Evolutionary conservation across 306 rosid genomes (phyloP).

Genomic region (Quercus ilex): DNA sequence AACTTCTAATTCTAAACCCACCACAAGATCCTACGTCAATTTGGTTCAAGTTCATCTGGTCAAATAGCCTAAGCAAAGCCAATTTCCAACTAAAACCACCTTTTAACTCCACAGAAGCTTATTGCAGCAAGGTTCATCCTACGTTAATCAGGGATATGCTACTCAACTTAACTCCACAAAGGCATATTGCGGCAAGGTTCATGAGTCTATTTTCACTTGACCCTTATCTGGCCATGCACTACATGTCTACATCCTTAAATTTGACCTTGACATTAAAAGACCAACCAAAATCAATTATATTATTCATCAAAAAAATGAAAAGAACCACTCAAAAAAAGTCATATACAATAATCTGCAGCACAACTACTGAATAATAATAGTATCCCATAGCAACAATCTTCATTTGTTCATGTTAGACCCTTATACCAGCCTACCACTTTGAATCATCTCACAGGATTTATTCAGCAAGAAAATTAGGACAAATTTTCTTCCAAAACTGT

Average conservation of each 20-base stretch:
- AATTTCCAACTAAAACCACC: not conserved
- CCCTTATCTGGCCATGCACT: not conserved
- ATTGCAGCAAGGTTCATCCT: not conserved
- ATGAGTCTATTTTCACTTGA: not conserved
- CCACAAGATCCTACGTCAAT: too few species aligned
- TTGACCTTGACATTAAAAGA: not conserved
- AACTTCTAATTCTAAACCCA: too few species aligned
- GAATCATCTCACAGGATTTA: not conserved
- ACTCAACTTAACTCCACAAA: not conserved
- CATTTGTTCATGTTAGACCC: not conserved
- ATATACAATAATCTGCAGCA: not conserved
- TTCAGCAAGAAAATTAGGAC: not conserved
- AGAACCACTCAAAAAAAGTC: too few species aligned
- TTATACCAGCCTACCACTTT: not conserved
- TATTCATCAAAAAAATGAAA: too few species aligned
- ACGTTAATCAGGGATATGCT: not conserved
- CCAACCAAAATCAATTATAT: not conserved
- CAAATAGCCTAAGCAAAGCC: not conserved
- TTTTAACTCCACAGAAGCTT: not conserved
- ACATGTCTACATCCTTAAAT: not conserved
- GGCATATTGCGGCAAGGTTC: not conserved
- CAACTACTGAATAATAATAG: not conserved
- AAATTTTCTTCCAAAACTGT: too few species aligned
- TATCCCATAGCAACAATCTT: not conserved
- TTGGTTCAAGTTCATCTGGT: too few species aligned